Conservation (phyloP, 129 eudicot species). For the Centella asiatica region DNA sequence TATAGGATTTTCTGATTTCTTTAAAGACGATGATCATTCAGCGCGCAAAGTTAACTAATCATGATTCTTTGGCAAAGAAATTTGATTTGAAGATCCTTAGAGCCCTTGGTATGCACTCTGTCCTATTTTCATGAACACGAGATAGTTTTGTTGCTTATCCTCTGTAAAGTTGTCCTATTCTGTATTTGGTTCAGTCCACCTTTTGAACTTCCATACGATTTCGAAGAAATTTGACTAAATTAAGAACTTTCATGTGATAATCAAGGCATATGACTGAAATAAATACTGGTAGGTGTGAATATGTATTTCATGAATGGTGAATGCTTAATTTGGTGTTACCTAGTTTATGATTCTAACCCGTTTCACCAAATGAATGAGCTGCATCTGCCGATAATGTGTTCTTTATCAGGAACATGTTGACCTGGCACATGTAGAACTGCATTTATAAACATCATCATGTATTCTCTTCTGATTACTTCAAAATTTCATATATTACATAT, state of each 20-base stretch:
- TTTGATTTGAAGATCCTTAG: slow-evolving; percentile 29
- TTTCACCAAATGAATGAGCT: too few species aligned
- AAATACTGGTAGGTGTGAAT: too few species aligned
- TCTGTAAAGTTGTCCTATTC: neutral
- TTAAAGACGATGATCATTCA: slow-evolving; percentile 21
- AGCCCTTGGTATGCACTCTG: slow-evolving; percentile 27
- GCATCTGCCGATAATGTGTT: neutral
- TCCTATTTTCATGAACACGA: neutral
- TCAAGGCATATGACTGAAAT: too few species aligned
- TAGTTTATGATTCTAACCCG: too few species aligned
- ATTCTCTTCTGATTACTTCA: too few species aligned
- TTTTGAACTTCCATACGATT: too few species aligned
- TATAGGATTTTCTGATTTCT: slow-evolving; percentile 30
- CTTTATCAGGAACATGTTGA: neutral
- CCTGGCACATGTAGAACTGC: neutral
- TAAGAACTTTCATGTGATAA: neutral
- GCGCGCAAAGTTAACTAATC: slow-evolving; percentile 20
- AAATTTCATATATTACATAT: too few species aligned
- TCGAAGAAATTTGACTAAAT: neutral
- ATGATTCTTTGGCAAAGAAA: slow-evolving; percentile 22
- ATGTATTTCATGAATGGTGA: neutral
- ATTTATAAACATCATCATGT: neutral
- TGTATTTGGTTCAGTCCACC: neutral
- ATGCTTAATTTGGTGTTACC: neutral
- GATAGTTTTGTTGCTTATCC: neutral